Base-by-base conservation (phyloP, 148 eudicot genomes). In the Camellia granthamiana region DNA sequence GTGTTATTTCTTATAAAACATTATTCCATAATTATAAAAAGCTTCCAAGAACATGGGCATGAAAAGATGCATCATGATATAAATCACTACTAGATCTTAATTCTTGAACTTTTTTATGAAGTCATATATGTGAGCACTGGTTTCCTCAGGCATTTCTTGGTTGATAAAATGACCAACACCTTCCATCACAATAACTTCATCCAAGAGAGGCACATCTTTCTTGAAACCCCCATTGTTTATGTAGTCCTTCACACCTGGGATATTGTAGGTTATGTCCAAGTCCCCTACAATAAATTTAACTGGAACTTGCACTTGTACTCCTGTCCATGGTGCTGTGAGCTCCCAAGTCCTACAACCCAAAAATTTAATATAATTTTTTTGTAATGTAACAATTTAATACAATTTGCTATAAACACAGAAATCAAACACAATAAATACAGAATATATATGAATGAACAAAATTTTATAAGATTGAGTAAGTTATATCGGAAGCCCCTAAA, bases 291-390 rank as follows among this genome's bases (percentile, higher is more conserved):
- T 81, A 76, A 91, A 91, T 84, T 88, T 88, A 64, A 74, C 83
- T 0, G 94, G 94, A 61, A 90, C 90, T 62, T 75, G 78, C 56
- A 91, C 68, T 44, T 90, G 84, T 30, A 82, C 78, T 63, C 91
- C 89, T 0, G 91, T 83, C 94, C 94, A 91, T 51, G 92, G 83
- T n/a, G 92, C 91, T 68, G 76, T 77, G n/a, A 89, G 91, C 83
- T 91, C 94, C 94, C 94, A 91, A 69, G 64, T 90, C 85, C 94
- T 91, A 77, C 73, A 80, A 72, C 60, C 16, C 58, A 73, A 59
- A 18, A 38, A 1, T 30, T 30, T 1, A 30, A 30, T 30, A 1
- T 30, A 30, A 30, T 30, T 30, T 30, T 30, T 30, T 30, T 30
- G 38, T 30, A 30, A 30, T 30, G 38, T 30, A 30, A 30, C 38